Evolutionary conservation across 2,329 filamentous ascomycete genomes (phyloP).

Genomic region (Colletotrichum magnum): DNA sequence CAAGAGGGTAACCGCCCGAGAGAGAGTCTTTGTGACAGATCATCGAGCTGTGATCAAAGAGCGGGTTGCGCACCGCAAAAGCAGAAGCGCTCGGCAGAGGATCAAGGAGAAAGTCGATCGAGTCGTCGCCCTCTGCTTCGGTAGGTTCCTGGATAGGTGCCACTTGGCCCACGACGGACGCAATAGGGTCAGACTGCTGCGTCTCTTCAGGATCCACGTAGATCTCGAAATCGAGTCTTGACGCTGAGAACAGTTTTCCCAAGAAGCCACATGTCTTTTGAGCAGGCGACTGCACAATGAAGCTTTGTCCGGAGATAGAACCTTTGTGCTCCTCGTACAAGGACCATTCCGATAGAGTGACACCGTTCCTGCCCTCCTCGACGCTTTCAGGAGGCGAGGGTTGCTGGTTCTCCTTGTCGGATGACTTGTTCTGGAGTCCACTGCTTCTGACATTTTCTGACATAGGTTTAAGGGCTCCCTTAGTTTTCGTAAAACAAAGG

Average conservation of each 20-base stretch:
- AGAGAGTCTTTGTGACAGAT: background rate
- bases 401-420: background rate
- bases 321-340: too few relatives aligned
- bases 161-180: background rate
- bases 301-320: background rate
- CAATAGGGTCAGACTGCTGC: background rate
- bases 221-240: background rate
- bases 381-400: background rate
- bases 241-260: background rate
- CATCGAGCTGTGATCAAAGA: background rate
- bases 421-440: background rate
- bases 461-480: background rate
- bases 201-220: background rate
- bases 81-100: background rate
- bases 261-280: background rate
- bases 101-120: conserved; percentile 17
- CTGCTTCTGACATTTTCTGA: background rate
- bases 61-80: background rate
- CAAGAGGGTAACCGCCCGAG: background rate
- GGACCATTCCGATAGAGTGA: too few relatives aligned
- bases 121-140: background rate
- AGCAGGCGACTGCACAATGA: background rate
- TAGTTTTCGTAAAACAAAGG: background rate
- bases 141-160: background rate
- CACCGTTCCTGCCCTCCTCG: too few relatives aligned